Evolutionary conservation across 139 green algal species (phyloP), one percentile per base, ranked within the genome.

Genomic region (Chlamydomonas incerta): DNA sequence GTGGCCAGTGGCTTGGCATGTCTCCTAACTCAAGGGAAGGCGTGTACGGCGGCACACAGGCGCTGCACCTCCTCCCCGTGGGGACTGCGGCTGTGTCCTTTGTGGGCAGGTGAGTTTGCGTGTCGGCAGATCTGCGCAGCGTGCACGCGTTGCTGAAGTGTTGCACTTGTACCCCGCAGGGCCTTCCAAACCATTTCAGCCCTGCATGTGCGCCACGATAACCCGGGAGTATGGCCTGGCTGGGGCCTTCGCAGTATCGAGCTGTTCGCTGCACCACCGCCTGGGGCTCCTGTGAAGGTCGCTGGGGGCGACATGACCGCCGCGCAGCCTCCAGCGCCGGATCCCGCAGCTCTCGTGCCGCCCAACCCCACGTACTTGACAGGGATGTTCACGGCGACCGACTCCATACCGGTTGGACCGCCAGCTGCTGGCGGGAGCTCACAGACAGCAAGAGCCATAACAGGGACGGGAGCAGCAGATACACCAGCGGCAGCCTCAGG

Each of bases 181-280:
- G 20, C 76, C 1, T 63, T 83, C 20, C 18, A 79, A 26, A 33
- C 33, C 14, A 15, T 86, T 17, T 55, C 29, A 8, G 80, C 80
- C 2, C 6, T 86, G 31, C 80, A 86, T 18, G 28, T 86, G 10
- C 80, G 80, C 0, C 80, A 86, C 35, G 80, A 86, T 57, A 34
- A 31, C 33, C 80, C 80, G 0, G 26, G 8, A 2, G 26, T 28
- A 3, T 66, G 41, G 28, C 69, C 68, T 0, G 80, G 67, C 20
- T 79, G 80, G 80, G 34, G 6, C 33, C 68, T 80, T 6, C 23
- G 24, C 2, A 0, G 35, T 33, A 68, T 80, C 24, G 68, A 70
- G 52, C 13, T 86, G 11, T 72, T 80, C 21, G 52, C n/a, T 2
- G 17, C 46, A 3, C 80, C 68, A 28, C 80, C 80, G 5, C 35